phyloP scores from a whole-genome alignment of 768 basidiomycete genomes.

The Pleurotus tuber-regium region DNA sequence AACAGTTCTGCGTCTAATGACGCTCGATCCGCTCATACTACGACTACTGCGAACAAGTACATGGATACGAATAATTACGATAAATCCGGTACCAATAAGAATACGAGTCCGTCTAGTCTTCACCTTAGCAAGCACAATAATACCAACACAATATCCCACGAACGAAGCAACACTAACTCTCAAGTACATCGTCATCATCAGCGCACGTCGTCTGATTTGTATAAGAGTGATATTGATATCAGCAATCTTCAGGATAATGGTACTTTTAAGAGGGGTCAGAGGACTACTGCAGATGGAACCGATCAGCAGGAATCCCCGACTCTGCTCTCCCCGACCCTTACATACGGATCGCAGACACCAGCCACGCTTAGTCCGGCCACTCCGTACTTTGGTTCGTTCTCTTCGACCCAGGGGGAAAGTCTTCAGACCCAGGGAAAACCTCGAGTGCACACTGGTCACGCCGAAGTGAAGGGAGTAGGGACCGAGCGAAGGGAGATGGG shows the following conservation, averaged over 20 bases:
- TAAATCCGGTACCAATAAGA: conserved; percentile 14
- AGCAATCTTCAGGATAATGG: conserved; percentile 10
- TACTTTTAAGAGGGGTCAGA: not conserved
- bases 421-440: conserved; percentile 6
- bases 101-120: conserved; percentile 15
- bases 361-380: conserved; percentile 70
- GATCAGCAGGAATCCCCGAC: conserved; percentile 44
- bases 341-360: conserved; percentile 63
- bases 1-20: conserved; percentile 1
- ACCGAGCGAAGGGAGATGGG: not conserved
- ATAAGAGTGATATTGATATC: conserved; percentile 10
- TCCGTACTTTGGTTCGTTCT: conserved; percentile 67
- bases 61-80: conserved; percentile 14
- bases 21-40: not conserved
- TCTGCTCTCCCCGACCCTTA: conserved; percentile 65
- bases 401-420: conserved; percentile 13
- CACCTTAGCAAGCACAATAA: conserved; percentile 16
- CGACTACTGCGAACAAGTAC: conserved; percentile 12
- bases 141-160: no score
- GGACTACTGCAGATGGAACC: conserved; percentile 20
- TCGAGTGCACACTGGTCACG: not conserved
- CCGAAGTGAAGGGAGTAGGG: not conserved
- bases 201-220: conserved; percentile 1
- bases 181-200: conserved; percentile 15
- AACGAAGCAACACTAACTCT: conserved; percentile 9